Evolutionary conservation across 176 grass and related monocot genomes (phyloP).

Genomic region (Oryza nivara): DNA sequence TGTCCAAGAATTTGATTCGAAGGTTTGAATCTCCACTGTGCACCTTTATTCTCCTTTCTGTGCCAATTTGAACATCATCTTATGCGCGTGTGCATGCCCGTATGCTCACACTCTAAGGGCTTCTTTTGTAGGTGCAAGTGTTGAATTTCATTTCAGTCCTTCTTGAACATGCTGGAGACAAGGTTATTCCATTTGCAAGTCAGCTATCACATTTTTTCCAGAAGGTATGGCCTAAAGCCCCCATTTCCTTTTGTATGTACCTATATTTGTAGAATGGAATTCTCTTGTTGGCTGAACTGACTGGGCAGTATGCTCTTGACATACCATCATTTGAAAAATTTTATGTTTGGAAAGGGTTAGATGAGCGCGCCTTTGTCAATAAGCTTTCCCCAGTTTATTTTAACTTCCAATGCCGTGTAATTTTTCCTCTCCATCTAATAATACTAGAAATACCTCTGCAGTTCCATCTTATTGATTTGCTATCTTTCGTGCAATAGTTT

Average conservation of each 20-base stretch:
- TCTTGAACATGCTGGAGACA: conserved; percentile 93
- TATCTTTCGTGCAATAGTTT: background rate
- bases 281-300: background rate
- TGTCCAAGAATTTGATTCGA: conserved; percentile 98
- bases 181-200: conserved; percentile 84
- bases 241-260: conserved; percentile 26
- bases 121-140: conserved; percentile 82
- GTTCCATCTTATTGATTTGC: background rate
- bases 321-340: conserved; percentile 27
- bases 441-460: background rate
- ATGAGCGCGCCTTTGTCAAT: conserved; percentile 7
- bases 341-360: conserved; percentile 6
- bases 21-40: conserved; percentile 56
- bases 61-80: conserved; percentile 25
- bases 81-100: background rate
- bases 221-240: conserved; percentile 58
- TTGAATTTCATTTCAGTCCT: conserved; percentile 97
- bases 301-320: conserved; percentile 13
- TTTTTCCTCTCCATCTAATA: background rate
- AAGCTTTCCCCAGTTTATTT: conserved; percentile 32
- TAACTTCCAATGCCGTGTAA: background rate
- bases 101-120: background rate
- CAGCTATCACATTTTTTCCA: conserved; percentile 88
- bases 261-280: conserved; percentile 21
- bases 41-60: conserved; percentile 40